Base-by-base conservation (phyloP, 768 basidiomycete species). In the Gymnopilus dilepis region DNA sequence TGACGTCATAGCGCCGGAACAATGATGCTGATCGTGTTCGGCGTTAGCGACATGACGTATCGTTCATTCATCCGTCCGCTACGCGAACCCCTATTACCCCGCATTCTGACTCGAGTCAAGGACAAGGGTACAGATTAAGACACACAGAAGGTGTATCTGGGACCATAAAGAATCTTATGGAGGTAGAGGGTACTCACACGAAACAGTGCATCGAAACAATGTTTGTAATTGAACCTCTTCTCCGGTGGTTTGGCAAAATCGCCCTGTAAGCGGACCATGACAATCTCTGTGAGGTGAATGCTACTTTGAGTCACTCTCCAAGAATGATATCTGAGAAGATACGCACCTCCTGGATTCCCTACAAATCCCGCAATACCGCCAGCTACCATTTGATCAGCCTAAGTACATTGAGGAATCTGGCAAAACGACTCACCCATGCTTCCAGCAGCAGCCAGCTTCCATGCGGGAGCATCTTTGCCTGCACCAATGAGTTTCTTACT, bases 171-270 rank as follows among this genome's bases (percentile, higher is more conserved):
- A 55, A 37, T 37, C 17, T 37, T 30, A 53, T 41, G 11, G 24
- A 63, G 28, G 6, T 13, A 45, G 42, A n/a, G 4, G 37, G 41
- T 3, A 83, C 90, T 76, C 72, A 94, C 92, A 56, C 93, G 80
- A 77, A 87, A 92, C 13, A 97, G 78, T 0, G 94, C 95, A 77
- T 96, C 94, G 56, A 96, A 86, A 65, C 89, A 91, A 73, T 96
- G 84, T 77, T 92, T 92, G 74, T 97, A 97, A 69, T 93, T 92
- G 78, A 95, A 90, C 43, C 92, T 82, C 74, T 93, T 92, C 77
- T 93, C 92, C 8, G 89, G 87, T 1, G 92, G 85, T 72, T 95
- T 96, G 6, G 92, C 94, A 67, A 92, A 89, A 75, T 97, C 95
- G 37, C 90, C 94, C 75, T 96, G 95, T 62, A 97, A 81, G 56